Base-by-base conservation (phyloP, 768 basidiomycete genomes). In the Collybia mongolica region DNA sequence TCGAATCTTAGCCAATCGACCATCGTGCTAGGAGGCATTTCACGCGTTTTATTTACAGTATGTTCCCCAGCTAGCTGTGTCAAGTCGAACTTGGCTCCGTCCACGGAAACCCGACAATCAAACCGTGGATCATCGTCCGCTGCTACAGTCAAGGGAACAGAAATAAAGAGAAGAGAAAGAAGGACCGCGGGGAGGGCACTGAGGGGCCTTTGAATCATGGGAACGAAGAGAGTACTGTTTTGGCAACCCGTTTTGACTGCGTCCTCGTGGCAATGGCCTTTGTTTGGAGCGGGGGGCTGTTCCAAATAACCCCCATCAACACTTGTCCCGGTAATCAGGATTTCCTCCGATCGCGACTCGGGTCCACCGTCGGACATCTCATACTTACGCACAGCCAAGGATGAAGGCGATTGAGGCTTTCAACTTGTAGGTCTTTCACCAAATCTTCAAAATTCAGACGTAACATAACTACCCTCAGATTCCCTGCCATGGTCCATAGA, bases 11-110 rank as follows among this genome's bases (percentile, higher is more conserved):
- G 64, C 14, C 74, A 72, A 54, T 91, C 84, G 6, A 76, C 49
- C 59, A 76, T 82, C 9, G 60, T 70, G n/a, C 77, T 85, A 23
- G 91, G 91, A 3, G 88, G 88, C 24, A 77, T 74, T 7, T 75
- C 65, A 40, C 82, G 76, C 44, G 74, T 81, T 42, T 77, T 75
- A 49, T 65, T 74, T 44, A 81, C 63, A 12, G 67, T 69, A 48
- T 81, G 76, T 58, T 76, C 75, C 41, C 81, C 83, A 28, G 63
- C 65, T 28, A 91, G 72, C 17, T 62, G 49, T 17, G 73, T 81
- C 43, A 92, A 68, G 69, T 93, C 85, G 60, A 82, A 91, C 35
- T 71, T 77, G 53, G 64, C 50, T 48, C 67, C 71, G 39, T 69
- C 74, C 28, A 70, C 57, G 56, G 59, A 45, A 63, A 72, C 52